Evolutionary conservation across 2,329 filamentous ascomycete species (phyloP).

Genomic region (Coleophoma eucalyptorum): DNA sequence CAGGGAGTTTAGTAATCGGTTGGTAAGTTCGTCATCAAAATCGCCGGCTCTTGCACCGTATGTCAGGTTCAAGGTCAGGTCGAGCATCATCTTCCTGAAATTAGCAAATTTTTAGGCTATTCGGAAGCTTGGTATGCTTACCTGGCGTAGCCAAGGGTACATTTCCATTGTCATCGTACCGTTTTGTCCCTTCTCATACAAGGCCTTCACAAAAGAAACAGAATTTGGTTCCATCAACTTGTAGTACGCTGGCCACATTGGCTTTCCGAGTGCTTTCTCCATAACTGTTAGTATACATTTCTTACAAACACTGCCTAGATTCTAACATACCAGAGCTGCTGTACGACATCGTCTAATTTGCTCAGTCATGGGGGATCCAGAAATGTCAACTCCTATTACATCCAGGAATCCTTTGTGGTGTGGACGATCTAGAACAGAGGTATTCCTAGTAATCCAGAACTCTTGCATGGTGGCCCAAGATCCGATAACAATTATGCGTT

Average conservation of each 20-base stretch:
- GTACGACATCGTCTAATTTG: slow-evolving; percentile 15
- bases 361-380: slow-evolving; percentile 17
- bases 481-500: slow-evolving; percentile 15
- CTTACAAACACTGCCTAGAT: too few species aligned
- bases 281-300: too few species aligned
- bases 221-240: slow-evolving; percentile 15
- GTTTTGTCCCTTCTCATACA: slow-evolving; percentile 6
- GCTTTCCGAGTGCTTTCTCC: slow-evolving; percentile 14
- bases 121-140: slow-evolving; percentile 2
- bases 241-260: slow-evolving; percentile 18
- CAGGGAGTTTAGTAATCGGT: slow-evolving; percentile 15
- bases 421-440: slow-evolving; percentile 16
- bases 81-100: slow-evolving; percentile 5
- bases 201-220: slow-evolving; percentile 4
- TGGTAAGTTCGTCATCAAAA: slow-evolving; percentile 17
- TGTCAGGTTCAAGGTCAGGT: slow-evolving; percentile 17
- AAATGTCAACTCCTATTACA: slow-evolving; percentile 16
- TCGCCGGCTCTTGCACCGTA: slow-evolving; percentile 18
- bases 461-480: slow-evolving; percentile 13
- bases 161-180: slow-evolving; percentile 13
- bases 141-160: slow-evolving; percentile 14
- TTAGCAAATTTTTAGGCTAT: too few species aligned
- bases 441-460: slow-evolving; percentile 14
- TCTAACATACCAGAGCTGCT: slow-evolving; percentile 9
- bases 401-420: slow-evolving; percentile 19